These are phyloP conservation scores for Coffea canephora DNA, from an alignment of 257 asterid species.

Conservation along the genomic window DNA sequence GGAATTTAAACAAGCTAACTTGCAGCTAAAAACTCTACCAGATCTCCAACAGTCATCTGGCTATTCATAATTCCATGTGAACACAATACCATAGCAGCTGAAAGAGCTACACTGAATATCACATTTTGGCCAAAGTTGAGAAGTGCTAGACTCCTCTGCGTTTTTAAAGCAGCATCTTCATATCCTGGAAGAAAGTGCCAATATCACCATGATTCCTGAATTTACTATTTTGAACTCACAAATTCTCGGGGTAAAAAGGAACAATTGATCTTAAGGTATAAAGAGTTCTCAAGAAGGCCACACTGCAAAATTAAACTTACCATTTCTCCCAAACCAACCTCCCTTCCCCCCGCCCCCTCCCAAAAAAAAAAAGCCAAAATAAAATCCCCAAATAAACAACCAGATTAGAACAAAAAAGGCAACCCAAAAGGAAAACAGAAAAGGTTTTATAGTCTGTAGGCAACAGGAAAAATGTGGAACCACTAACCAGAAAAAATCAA, in stretches of 20 bases:
- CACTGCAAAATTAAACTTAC: not conserved
- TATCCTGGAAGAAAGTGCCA: slow-evolving; percentile 58
- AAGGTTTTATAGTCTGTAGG: not conserved
- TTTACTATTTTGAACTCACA: not conserved
- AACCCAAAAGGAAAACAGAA: not conserved
- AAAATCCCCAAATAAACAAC: too few relatives aligned
- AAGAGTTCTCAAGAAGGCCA: not conserved
- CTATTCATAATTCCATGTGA: slow-evolving; percentile 85
- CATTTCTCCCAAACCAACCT: not conserved
- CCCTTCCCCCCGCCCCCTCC: not conserved
- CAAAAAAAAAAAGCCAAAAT: too few relatives aligned
- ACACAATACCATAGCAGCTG: slow-evolving; percentile 90
- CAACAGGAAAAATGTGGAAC: slow-evolving; percentile 8
- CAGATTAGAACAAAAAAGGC: not conserved
- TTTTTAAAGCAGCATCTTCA: slow-evolving; percentile 90
- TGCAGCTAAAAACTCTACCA: slow-evolving; percentile 48
- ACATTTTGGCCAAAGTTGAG: slow-evolving; percentile 93
- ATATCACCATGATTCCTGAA: slow-evolving; percentile 9
- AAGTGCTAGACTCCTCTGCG: slow-evolving; percentile 86
- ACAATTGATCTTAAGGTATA: not conserved
- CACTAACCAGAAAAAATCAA: not conserved
- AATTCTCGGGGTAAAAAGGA: not conserved
- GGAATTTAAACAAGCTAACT: not conserved
- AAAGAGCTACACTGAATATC: slow-evolving; percentile 82
- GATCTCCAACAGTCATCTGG: slow-evolving; percentile 93